Evolutionary conservation across 2,329 filamentous ascomycete genomes (phyloP), one percentile per base, ranked within the genome.

Genomic region (Neopestalotiopsis rosae): DNA sequence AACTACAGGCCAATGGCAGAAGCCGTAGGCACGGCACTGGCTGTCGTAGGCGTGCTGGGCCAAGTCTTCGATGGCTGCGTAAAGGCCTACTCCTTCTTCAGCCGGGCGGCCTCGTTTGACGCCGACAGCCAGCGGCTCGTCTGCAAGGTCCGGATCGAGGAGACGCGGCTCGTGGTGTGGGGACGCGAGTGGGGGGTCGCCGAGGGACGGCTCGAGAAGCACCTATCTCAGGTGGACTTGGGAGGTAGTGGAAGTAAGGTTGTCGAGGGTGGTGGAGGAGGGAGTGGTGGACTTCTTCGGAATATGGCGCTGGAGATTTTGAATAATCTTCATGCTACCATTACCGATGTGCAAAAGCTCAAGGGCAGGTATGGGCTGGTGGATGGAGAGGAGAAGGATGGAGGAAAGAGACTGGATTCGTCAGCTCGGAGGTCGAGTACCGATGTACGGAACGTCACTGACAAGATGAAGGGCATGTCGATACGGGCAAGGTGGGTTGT

Each of bases 131-230:
- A 83, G 73, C 79, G 81, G 52, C 75, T 85, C 40, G 75, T 83
- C 58, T 85, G 83, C 76, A 85, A 85, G 72, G 81, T 85, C 67
- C 81, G 82, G 65, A 85, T 85, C 72, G 83, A 85, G 76, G 83
- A 85, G 79, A 84, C 83, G 81, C 79, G 83, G 4, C 78, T 85
- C 45, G 74, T 82, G 38, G 81, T 84, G 68, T 85, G 83, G 83
- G 83, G 83, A 20, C 75, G 83, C 40, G 81, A 84, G 71, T 85
- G 83, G 83, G 83, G 83, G 30, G 82, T 85, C 42, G 78, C 81
- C 10, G 83, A 85, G 75, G 83, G 83, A 5, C 77, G 71, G 64
- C 75, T 85, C 1, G 83, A 85, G 73, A 80, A 79, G 42, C 82
- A 84, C 68, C 76, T 85, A 9, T 56, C 38, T 40, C 75, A 78